Evolutionary conservation across 106 monocot genomes (phyloP).

Genomic region (Platanthera zijinensis): DNA sequence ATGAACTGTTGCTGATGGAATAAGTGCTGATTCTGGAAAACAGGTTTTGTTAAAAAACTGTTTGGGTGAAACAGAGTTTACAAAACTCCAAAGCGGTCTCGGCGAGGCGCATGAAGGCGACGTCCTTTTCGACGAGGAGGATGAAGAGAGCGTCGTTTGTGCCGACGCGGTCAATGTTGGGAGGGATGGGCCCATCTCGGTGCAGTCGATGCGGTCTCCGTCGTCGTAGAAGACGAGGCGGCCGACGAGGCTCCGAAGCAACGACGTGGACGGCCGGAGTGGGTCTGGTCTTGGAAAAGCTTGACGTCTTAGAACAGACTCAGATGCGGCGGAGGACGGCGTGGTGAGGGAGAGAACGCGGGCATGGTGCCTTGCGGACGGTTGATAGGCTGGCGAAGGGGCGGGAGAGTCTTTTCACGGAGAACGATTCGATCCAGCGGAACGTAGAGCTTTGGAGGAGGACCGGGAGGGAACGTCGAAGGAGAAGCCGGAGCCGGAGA

Average conservation of each 20-base stretch:
- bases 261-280: slow-evolving; percentile 91
- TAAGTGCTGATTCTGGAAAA: too few relatives aligned
- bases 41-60: too few relatives aligned
- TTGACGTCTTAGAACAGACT: slow-evolving; percentile 99
- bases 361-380: slow-evolving; percentile 84
- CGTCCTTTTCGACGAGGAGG: slow-evolving; percentile 94
- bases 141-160: slow-evolving; percentile 88
- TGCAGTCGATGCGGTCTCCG: slow-evolving; percentile 89
- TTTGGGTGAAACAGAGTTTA: too few relatives aligned
- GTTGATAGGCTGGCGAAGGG: slow-evolving; percentile 77
- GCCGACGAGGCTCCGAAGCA: slow-evolving; percentile 90
- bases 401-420: slow-evolving; percentile 41
- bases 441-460: slow-evolving; percentile 78
- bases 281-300: slow-evolving; percentile 87
- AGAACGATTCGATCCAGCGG: slow-evolving; percentile 92
- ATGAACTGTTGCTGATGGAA: too few relatives aligned
- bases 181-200: slow-evolving; percentile 94
- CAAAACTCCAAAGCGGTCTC: slow-evolving; percentile 99
- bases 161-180: slow-evolving; percentile 83
- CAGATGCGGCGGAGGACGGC: slow-evolving; percentile 51
- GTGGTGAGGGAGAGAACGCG: slow-evolving; percentile 68
- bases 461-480: slow-evolving; percentile 74
- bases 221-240: slow-evolving; percentile 83
- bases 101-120: slow-evolving; percentile 93
- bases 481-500: too few relatives aligned